Base-by-base conservation (phyloP, 2,329 filamentous ascomycete genomes). In the Tolypocladium cylindrosporum region DNA sequence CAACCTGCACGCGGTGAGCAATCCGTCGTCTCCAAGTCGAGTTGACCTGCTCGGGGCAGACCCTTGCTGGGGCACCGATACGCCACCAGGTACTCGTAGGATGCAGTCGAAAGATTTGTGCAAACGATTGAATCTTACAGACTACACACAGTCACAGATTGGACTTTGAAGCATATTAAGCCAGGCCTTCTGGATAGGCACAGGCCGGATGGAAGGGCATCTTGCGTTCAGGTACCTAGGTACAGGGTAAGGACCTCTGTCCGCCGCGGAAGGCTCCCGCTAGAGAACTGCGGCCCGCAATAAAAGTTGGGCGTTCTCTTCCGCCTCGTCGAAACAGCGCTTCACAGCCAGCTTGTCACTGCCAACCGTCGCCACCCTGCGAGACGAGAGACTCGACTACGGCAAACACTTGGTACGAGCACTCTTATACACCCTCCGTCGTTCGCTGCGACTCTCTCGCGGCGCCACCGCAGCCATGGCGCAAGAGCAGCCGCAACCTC, bases 401-500 rank as follows among this genome's bases (percentile, higher is more conserved):
- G 31, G 19, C 27, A n/a, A 11, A n/a, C 1, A 0, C 4, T 9
- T n/a, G 48, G n/a, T 11, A 24, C 8, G 16, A 36, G 16, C 19
- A 5, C 4, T 14, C 31, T 4, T 4, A 1, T 1, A 11, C 2
- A 10, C 31, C 16, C 19, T 13, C 16, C 1, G 31, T 51, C n/a
- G 19, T 7, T 21, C 11, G 48, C 31, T 16, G 31, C 48, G 31
- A 36, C 48, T 4, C 19, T 16, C 27, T 36, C 31, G 13, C 48
- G 27, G 19, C 48, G 31, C 48, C 19, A 51, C 48, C 48, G 31
- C 31, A 11, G 48, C 31, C 48, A 72, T 71, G 70, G 62, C 68
- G 51, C 63, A 71, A 60, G 61, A 63, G 14, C 64, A 65, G 40
- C 55, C 61, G 37, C 63, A 66, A 53, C 66, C 64, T 27, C 63